phyloP scores from a whole-genome alignment of 345 rosid species.

The Physaria fendleri region DNA sequence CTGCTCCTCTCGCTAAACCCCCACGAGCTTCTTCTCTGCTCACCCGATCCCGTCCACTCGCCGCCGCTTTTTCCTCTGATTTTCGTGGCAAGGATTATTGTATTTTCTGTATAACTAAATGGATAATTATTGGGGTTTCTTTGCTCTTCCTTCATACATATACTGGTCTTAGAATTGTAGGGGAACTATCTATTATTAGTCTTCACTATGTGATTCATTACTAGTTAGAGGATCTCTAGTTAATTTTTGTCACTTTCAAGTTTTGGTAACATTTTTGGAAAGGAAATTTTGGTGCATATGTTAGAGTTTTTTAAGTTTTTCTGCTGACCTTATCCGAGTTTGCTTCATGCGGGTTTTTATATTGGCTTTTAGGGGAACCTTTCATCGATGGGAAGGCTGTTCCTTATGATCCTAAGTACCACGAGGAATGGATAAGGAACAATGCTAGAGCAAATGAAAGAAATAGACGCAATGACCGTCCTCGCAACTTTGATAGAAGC shows the following conservation, averaged over 20 bases:
- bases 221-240: too few relatives aligned
- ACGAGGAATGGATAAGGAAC: slow-evolving; percentile 97
- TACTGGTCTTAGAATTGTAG: background rate
- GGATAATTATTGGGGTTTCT: background rate
- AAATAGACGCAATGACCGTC: slow-evolving; percentile 79
- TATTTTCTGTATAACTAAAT: background rate
- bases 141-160: background rate
- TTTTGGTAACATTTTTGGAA: background rate
- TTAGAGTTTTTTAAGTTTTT: background rate
- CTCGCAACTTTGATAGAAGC: slow-evolving; percentile 61
- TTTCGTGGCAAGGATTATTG: slow-evolving; percentile 17
- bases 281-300: background rate
- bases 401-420: slow-evolving; percentile 93
- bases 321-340: background rate
- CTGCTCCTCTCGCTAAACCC: slow-evolving; percentile 19
- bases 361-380: slow-evolving; percentile 63
- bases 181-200: background rate
- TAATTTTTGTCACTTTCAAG: too few relatives aligned
- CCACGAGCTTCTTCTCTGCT: slow-evolving; percentile 20
- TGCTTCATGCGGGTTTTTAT: background rate
- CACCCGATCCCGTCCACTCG: slow-evolving; percentile 13
- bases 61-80: slow-evolving; percentile 10
- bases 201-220: background rate
- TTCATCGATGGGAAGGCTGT: slow-evolving; percentile 92
- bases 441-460: slow-evolving; percentile 83